Evolutionary conservation across 495 filamentous ascomycete species (phyloP), one percentile per base, ranked within the genome.

Genomic region (Aspergillus sclerotiicarbonarius): DNA sequence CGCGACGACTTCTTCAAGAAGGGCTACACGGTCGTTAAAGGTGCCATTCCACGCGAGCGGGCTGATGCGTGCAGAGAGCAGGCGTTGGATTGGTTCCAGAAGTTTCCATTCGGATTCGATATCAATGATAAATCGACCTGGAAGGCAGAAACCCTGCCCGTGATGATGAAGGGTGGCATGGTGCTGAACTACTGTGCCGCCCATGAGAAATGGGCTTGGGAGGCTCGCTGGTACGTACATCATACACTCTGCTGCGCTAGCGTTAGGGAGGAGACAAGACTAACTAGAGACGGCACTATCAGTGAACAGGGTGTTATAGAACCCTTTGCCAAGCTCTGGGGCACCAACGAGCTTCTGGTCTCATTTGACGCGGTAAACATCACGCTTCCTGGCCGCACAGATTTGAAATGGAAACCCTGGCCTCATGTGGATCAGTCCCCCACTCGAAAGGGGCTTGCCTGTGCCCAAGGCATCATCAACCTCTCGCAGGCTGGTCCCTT

Each of bases 331-430:
- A 69, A 71, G 41, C 59, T 77, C 3, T 77, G 75, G 75, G 73
- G 65, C 4, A 76, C 73, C 5, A 65, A 75, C 15, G 71, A 77
- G 53, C 56, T 77, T 6, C 59, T 77, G 20, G 54, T 20, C 13
- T 76, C 73, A 3, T 77, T 77, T 58, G 73, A 77, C 33, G 73
- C 67, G 0, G 50, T 76, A 53, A 76, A 76, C 29, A 60, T 71
- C 35, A 68, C 69, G 4, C 48, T 76, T 18, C 71, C 69, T 2
- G 59, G 58, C 10, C 66, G 68, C 18, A 72, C 66, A 57, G 67
- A 65, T 46, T 51, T 71, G 30, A 61, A 60, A 25, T 63, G 66
- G 58, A 71, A 55, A 29, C 67, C 70, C 8, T 76, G 74, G 73
- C 74, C 72, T 8, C 74, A 76, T 45, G 69, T 65, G 48, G 74